A percentile compares a stretch with the other conserved stretches of the same genome.
Evolutionary conservation across 371 early-diverging fungal species (phyloP).

Genomic region (Apophysomyces trapeziformis): DNA sequence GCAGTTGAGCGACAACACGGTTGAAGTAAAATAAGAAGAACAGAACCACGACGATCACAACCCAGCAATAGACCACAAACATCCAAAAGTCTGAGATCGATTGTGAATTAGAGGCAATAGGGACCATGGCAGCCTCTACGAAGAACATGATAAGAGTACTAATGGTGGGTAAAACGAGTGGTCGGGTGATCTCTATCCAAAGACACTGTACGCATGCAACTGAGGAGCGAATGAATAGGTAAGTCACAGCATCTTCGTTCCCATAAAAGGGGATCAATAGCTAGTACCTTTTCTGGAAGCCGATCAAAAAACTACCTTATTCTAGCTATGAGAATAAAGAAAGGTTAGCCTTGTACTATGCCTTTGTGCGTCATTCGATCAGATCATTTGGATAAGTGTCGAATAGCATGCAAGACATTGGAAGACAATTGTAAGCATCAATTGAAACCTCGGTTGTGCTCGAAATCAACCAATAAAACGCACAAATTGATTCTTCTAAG

Average conservation of each 20-base stretch:
- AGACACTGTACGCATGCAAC: background rate
- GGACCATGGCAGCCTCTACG: slow-evolving; percentile 7
- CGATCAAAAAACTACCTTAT: background rate
- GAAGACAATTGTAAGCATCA: no score
- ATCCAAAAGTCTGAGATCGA: slow-evolving; percentile 52
- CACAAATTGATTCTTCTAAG: no score
- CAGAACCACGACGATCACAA: slow-evolving; percentile 71
- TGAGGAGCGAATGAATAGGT: background rate
- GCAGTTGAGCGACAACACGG: slow-evolving; percentile 66
- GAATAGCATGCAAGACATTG: no score
- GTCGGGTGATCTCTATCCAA: slow-evolving; percentile 5
- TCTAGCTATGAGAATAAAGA: background rate
- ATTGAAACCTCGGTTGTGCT: no score
- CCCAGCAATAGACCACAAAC: slow-evolving; percentile 72
- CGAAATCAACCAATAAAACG: no score
- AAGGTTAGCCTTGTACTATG: no score
- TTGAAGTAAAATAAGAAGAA: slow-evolving; percentile 83
- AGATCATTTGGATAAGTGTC: no score
- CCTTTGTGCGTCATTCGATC: no score
- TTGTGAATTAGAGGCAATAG: slow-evolving; percentile 29
- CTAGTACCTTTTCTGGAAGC: background rate
- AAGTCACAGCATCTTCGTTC: slow-evolving; percentile 6
- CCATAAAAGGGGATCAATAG: background rate
- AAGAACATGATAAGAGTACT: slow-evolving; percentile 4
- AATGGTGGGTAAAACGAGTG: background rate